phyloP scores from a whole-genome alignment of 345 rosid genomes.

The Iberis pinnata region DNA sequence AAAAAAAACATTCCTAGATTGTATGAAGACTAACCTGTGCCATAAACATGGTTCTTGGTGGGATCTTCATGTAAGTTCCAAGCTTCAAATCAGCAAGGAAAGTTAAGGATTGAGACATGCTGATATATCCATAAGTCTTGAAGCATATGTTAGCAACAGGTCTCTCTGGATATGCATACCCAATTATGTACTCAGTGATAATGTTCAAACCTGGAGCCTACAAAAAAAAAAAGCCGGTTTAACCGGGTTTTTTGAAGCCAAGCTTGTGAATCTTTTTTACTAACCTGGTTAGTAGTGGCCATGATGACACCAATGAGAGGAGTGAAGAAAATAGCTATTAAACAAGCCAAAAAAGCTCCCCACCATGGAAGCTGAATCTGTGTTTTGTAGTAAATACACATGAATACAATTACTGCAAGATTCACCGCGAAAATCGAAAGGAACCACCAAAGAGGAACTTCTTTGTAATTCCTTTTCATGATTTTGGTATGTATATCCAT shows the following conservation, averaged over 20 bases:
- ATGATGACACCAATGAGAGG: conserved; percentile 70
- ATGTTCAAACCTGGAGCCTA: conserved; percentile 67
- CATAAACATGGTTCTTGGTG: conserved; percentile 73
- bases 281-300: conserved; percentile 69
- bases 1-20: too few relatives aligned
- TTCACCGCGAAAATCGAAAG: conserved; percentile 40
- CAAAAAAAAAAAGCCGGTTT: background rate
- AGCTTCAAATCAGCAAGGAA: conserved; percentile 71
- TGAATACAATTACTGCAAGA: conserved; percentile 42
- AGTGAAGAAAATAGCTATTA: conserved; percentile 65
- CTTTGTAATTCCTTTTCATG: conserved; percentile 54
- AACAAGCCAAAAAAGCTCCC: conserved; percentile 75
- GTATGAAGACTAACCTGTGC: conserved; percentile 29
- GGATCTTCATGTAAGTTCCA: conserved; percentile 91
- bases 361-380: conserved; percentile 84
- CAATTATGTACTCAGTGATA: conserved; percentile 74
- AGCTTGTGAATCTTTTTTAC: background rate
- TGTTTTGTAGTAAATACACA: conserved; percentile 47
- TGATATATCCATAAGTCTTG: conserved; percentile 84
- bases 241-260: background rate
- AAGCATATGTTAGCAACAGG: conserved; percentile 94
- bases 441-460: conserved; percentile 85
- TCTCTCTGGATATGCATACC: conserved; percentile 67
- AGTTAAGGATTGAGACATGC: conserved; percentile 66
- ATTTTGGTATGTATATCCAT: conserved; percentile 71